A percentile compares a stretch with the other conserved stretches of the same genome.
Evolutionary conservation across 306 rosid species (phyloP).

Genomic region (Corylus americana): DNA sequence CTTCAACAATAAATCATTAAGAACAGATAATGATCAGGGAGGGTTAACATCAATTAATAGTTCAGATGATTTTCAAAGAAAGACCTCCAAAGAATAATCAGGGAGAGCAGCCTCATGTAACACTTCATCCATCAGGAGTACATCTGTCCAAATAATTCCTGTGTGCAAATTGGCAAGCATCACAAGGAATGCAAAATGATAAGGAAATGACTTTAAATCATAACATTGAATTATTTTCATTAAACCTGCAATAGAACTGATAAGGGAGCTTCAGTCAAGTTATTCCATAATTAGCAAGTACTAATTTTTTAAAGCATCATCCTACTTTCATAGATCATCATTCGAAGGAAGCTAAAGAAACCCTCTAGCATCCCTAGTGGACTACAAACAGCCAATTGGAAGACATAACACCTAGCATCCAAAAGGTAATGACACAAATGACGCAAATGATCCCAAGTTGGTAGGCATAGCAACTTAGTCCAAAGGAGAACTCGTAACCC

Average conservation of each 20-base stretch:
- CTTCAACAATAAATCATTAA: constrained; percentile 13
- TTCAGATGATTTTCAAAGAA: constrained; percentile 19
- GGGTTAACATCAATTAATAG: constrained; percentile 19
- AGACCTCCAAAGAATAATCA: constrained; percentile 68
- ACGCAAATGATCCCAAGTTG: neutral
- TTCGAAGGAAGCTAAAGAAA: neutral
- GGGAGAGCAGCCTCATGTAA: constrained; percentile 66
- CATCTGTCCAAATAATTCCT: constrained; percentile 74
- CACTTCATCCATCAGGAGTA: constrained; percentile 68
- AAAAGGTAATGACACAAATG: neutral
- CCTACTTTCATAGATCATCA: neutral
- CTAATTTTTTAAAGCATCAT: neutral
- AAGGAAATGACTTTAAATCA: neutral
- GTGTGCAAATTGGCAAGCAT: constrained; percentile 27
- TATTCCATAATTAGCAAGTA: neutral
- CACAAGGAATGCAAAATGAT: constrained; percentile 14
- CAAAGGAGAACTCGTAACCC: neutral
- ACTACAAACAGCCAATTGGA: constrained; percentile 1
- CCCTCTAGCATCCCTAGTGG: neutral
- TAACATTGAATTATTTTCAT: neutral
- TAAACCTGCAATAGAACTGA: neutral
- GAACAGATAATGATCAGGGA: constrained; percentile 13
- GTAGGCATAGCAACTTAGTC: neutral
- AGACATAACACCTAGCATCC: neutral
- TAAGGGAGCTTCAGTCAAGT: neutral